Evolutionary conservation across 345 rosid genomes (phyloP).

Genomic region (Anastatica hierochuntica): DNA sequence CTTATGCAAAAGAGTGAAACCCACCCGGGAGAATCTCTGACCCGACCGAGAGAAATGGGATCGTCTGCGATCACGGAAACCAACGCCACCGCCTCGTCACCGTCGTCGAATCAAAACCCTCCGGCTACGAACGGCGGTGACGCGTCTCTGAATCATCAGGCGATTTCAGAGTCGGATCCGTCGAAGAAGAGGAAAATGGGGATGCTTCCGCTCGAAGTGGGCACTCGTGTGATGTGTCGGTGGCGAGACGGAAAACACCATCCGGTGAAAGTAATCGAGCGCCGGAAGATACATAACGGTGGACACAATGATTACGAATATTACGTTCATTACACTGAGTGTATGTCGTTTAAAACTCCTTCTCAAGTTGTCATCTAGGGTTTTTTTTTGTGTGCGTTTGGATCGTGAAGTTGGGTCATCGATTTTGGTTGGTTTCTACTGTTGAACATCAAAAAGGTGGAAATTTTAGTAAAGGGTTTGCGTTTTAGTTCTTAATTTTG

Average conservation of each 20-base stretch:
- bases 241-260: slow-evolving; percentile 97
- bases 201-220: slow-evolving; percentile 81
- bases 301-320: slow-evolving; percentile 79
- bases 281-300: slow-evolving; percentile 46
- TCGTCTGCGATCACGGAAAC: slow-evolving; percentile 50
- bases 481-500: background rate
- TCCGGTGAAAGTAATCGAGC: slow-evolving; percentile 93
- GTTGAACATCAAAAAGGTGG: too few species aligned
- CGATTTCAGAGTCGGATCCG: slow-evolving; percentile 38
- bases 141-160: slow-evolving; percentile 1
- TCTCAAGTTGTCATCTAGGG: slow-evolving; percentile 13
- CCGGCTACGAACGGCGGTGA: slow-evolving; percentile 16
- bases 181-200: slow-evolving; percentile 53
- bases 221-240: slow-evolving; percentile 91
- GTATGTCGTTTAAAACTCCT: slow-evolving; percentile 35
- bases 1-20: background rate
- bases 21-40: slow-evolving; percentile 5
- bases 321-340: slow-evolving; percentile 95
- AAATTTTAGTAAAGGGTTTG: too few species aligned
- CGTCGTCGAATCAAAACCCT: slow-evolving; percentile 29
- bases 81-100: slow-evolving; percentile 30
- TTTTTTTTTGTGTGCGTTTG: slow-evolving; percentile 2
- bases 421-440: too few species aligned
- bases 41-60: slow-evolving; percentile 46
- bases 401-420: too few species aligned